Evolutionary conservation across 257 asterid species (phyloP).

Genomic region (Nicotiana attenuata): DNA sequence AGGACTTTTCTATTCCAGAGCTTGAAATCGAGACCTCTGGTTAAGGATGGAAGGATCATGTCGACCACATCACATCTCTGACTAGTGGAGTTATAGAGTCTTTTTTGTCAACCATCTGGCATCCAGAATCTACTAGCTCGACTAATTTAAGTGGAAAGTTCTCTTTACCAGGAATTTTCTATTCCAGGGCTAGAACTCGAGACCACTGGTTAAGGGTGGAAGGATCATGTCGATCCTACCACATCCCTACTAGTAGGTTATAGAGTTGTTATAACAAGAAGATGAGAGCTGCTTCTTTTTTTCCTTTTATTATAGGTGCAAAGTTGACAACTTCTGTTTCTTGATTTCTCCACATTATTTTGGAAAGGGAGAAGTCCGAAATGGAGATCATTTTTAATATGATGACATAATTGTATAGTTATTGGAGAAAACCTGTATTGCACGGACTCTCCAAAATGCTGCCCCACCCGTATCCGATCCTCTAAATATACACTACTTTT

Average conservation of each 20-base stretch:
- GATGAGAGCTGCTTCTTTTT: neutral
- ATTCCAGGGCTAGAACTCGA: neutral
- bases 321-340: neutral
- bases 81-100: neutral
- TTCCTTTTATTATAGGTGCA: neutral
- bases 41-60: neutral
- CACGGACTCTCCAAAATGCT: no score
- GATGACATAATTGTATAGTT: neutral
- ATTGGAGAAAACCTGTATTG: neutral
- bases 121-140: no score
- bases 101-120: no score
- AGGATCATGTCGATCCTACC: neutral
- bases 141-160: constrained; percentile 8
- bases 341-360: constrained; percentile 1
- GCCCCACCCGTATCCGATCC: no score
- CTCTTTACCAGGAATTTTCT: constrained; percentile 8
- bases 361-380: neutral
- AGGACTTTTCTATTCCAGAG: neutral
- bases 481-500: no score
- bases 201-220: neutral
- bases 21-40: neutral
- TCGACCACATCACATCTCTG: neutral
- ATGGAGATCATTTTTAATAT: neutral
- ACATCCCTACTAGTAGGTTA: neutral
- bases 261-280: neutral